phyloP scores from a whole-genome alignment of 139 green algal genomes.

The Micractinium sp. region DNA sequence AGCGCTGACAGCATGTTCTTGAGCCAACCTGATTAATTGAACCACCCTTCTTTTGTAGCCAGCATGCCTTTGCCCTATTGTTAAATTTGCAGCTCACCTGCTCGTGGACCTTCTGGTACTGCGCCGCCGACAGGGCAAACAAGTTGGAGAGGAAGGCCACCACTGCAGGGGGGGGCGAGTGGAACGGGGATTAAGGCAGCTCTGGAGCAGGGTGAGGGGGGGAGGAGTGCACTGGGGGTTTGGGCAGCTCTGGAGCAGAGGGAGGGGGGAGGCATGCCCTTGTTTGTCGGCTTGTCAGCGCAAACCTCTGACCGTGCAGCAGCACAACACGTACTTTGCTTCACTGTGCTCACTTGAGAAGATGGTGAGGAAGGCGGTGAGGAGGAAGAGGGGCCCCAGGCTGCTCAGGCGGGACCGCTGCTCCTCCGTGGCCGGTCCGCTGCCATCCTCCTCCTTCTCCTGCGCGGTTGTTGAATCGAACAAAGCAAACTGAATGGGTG shows the following conservation, averaged over 20 bases:
- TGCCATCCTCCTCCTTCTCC: neutral
- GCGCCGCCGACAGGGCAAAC: neutral
- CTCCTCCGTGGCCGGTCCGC: neutral
- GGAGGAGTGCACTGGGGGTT: neutral
- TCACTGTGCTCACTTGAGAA: neutral
- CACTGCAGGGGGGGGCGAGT: neutral
- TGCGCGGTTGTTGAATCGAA: neutral
- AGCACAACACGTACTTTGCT: no score
- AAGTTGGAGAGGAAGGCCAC: constrained; percentile 8
- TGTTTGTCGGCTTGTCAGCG: no score
- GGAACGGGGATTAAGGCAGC: no score
- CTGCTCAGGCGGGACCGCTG: neutral
- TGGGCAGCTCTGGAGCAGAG: neutral
- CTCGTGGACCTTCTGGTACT: neutral
- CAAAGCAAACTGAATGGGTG: neutral
- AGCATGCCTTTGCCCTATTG: no score
- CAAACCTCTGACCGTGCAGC: no score
- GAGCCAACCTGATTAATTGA: no score
- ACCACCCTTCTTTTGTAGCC: no score
- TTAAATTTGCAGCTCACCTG: neutral
- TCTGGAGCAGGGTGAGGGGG: neutral
- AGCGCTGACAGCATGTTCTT: no score
- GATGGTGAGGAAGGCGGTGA: neutral
- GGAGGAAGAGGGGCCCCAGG: neutral
- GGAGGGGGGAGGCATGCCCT: no score